phyloP scores from a whole-genome alignment of 2,329 filamentous ascomycete genomes.

The Elsinoe arachidis region DNA sequence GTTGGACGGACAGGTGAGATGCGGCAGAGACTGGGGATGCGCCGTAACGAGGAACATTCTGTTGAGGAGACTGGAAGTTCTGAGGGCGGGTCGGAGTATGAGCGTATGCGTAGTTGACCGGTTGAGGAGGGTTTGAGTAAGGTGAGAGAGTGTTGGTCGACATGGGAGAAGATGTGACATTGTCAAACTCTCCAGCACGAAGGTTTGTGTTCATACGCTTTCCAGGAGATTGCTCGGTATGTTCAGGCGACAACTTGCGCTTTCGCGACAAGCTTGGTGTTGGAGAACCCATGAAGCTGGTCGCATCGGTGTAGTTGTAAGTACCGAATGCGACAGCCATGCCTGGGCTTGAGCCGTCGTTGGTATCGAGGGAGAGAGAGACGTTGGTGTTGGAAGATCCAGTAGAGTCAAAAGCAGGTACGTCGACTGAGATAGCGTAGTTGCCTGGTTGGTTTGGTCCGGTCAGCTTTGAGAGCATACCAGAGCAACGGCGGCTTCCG shows the following conservation, averaged over 20 bases:
- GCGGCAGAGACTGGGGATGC: conserved; percentile 6
- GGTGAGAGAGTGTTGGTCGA: conserved; percentile 14
- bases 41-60: conserved; percentile 14
- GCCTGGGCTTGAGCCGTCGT: conserved; percentile 35
- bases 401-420: conserved; percentile 56
- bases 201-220: conserved; percentile 29
- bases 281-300: conserved; percentile 28
- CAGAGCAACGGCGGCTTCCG: conserved; percentile 64
- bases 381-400: conserved; percentile 48
- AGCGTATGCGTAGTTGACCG: conserved; percentile 20
- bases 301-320: conserved; percentile 51
- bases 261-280: conserved; percentile 41
- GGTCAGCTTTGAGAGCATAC: conserved; percentile 54
- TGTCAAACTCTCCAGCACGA: conserved; percentile 22
- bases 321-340: conserved; percentile 45
- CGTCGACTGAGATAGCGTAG: conserved; percentile 64
- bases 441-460: conserved; percentile 52
- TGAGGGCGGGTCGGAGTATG: conserved; percentile 33
- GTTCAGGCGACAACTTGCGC: conserved; percentile 45
- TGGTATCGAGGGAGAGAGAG: conserved; percentile 51
- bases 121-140: conserved; percentile 15
- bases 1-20: conserved; percentile 13
- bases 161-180: conserved; percentile 15
- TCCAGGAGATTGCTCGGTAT: conserved; percentile 31
- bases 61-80: conserved; percentile 20